Conservation (phyloP, 2,329 filamentous ascomycete species). For the Colletotrichum tanaceti region DNA sequence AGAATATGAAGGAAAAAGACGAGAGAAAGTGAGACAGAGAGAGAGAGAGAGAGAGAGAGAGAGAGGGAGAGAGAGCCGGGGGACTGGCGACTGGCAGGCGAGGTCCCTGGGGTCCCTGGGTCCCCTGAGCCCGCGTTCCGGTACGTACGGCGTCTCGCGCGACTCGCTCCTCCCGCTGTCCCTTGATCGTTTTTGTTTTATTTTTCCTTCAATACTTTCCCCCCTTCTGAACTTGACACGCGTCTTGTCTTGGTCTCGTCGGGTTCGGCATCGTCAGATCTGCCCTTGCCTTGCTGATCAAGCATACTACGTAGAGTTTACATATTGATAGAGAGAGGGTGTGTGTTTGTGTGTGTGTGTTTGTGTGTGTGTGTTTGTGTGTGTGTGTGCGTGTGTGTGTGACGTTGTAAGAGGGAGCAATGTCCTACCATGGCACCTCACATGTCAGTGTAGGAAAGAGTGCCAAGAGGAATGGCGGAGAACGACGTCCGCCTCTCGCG, state of each 20-base stretch:
- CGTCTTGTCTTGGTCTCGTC: slow-evolving; percentile 37
- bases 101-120: neutral
- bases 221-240: slow-evolving; percentile 31
- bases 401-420: too few species aligned
- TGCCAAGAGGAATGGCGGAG: neutral
- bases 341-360: too few species aligned
- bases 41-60: too few species aligned
- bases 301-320: too few species aligned
- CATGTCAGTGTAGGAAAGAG: slow-evolving; percentile 2
- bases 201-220: too few species aligned
- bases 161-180: slow-evolving; percentile 19
- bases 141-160: neutral
- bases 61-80: too few species aligned
- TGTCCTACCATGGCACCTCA: too few species aligned
- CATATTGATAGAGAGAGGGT: too few species aligned
- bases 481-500: neutral
- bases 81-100: slow-evolving; percentile 4
- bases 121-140: too few species aligned
- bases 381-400: neutral
- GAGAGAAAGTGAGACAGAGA: too few species aligned
- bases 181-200: neutral
- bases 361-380: too few species aligned
- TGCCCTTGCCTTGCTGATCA: neutral
- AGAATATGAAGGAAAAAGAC: too few species aligned
- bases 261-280: neutral